Evolutionary conservation across 2,329 filamentous ascomycete species (phyloP).

Genomic region (Sclerotinia glacialis): DNA sequence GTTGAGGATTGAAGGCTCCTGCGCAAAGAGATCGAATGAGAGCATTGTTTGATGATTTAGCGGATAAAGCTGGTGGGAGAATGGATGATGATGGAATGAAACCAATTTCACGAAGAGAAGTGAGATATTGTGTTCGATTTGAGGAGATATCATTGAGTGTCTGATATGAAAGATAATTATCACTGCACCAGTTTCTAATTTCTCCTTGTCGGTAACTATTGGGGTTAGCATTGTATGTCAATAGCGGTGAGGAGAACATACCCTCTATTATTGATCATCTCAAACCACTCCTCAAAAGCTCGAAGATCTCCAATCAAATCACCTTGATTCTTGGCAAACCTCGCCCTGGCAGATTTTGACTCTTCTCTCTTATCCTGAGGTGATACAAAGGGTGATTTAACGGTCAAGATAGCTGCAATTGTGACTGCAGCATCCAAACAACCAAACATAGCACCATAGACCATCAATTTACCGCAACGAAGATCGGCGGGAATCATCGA

Average conservation of each 20-base stretch:
- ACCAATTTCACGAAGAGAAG: conserved; percentile 80
- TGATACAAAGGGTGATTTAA: conserved; percentile 80
- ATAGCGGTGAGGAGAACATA: conserved; percentile 4
- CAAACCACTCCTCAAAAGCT: conserved; percentile 79
- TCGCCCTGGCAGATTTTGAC: conserved; percentile 70
- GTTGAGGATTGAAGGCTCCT: conserved; percentile 65
- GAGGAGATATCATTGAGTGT: conserved; percentile 85
- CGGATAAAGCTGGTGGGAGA: conserved; percentile 43
- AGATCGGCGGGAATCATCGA: conserved; percentile 93
- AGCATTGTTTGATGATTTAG: conserved; percentile 45
- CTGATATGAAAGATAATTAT: conserved; percentile 79
- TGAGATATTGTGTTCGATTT: conserved; percentile 80
- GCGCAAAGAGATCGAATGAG: conserved; percentile 44
- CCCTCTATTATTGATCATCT: conserved; percentile 57
- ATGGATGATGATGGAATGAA: conserved; percentile 55
- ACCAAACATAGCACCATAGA: conserved; percentile 90
- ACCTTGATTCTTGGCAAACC: conserved; percentile 75
- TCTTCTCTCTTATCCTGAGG: conserved; percentile 81
- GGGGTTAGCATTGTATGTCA: conserved; percentile 23
- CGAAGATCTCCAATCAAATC: conserved; percentile 84
- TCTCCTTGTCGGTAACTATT: conserved; percentile 54
- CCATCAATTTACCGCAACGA: conserved; percentile 89
- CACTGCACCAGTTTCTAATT: conserved; percentile 74
- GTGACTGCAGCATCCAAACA: conserved; percentile 86
- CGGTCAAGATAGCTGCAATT: conserved; percentile 89